These are phyloP conservation scores for Arthrobotrys iridis DNA, from an alignment of 2,329 filamentous ascomycete species.

Conservation along the genomic window DNA sequence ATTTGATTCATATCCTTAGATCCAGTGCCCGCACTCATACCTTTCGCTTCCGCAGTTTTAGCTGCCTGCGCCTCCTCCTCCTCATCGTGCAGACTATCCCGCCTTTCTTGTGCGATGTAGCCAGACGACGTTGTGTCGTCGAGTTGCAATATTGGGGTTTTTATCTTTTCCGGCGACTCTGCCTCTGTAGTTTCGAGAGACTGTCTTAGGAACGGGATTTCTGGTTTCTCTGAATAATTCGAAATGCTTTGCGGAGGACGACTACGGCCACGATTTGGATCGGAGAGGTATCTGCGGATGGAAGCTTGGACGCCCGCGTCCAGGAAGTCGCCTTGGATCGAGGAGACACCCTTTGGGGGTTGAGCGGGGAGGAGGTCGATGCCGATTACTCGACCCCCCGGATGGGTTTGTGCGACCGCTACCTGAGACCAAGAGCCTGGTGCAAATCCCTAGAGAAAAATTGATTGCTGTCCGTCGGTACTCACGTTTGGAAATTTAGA, in stretches of 20 bases:
- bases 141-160: conserved; percentile 45
- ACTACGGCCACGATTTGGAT: conserved; percentile 70
- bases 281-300: conserved; percentile 71
- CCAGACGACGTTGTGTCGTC: conserved; percentile 29
- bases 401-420: conserved; percentile 79
- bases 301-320: conserved; percentile 70
- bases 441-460: conserved; percentile 71
- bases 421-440: conserved; percentile 79
- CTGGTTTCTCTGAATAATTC: not conserved
- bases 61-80: conserved; percentile 59
- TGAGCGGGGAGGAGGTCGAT: conserved; percentile 94
- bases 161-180: conserved; percentile 40
- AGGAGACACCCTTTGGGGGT: conserved; percentile 89
- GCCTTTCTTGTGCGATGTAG: conserved; percentile 58
- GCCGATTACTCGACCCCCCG: conserved; percentile 81
- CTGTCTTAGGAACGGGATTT: conserved; percentile 56
- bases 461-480: conserved; percentile 19
- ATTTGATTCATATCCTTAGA: not conserved
- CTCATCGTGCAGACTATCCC: conserved; percentile 56
- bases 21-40: too few relatives aligned
- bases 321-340: conserved; percentile 94
- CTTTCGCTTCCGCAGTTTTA: conserved; percentile 61
- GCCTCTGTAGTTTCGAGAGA: conserved; percentile 63
- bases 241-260: conserved; percentile 57
- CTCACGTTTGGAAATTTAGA: not conserved